Base-by-base conservation (phyloP, 495 filamentous ascomycete genomes). In the Chaetomium fimeti region DNA sequence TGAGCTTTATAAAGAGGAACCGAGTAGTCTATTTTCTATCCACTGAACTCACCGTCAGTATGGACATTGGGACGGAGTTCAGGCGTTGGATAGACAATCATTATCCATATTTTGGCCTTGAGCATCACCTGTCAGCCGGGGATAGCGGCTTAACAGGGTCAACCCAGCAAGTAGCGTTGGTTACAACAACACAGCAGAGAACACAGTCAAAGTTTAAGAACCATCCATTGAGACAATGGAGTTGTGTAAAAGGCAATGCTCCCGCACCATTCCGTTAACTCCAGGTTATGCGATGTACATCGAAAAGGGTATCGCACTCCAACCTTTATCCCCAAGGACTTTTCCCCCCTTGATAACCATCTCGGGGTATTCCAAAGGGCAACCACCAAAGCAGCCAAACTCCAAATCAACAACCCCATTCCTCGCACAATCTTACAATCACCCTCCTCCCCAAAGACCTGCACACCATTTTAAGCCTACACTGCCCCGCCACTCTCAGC, bases 231-330 rank as follows among this genome's bases (percentile, higher is more conserved):
- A n/a, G 13, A 20, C 4, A n/a, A 49, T 20, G 45, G 2, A 49
- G 15, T 49, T 20, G 7, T 49, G 18, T 49, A 49, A 49, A 49
- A 3, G 18, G 4, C 48, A 29, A 53, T 5, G 9, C 18, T 12
- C 11, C 24, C 49, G 4, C 8, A n/a, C 12, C 4, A 49, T 49
- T 49, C 20, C 45, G 8, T 4, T 56, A 56, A 56, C 13, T 38
- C n/a, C 53, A 2, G 29, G 18, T 38, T 38, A 56, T 56, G 53
- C 49, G 22, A 53, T 28, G 25, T 53, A 29, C 49, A 28, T 15
- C 22, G 4, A 18, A 27, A 53, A 7, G 54, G 54, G 54, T 57
- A 57, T 57, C 32, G 32, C 54, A 20, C 15, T 28, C 49, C 60
- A 54, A 54, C 48, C 49, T 28, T 40, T 45, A 45, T 54, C 48